These are phyloP conservation scores for Skeletonema marinoi DNA, from an alignment of 108 stramenopile genomes.

Conservation along the genomic window DNA sequence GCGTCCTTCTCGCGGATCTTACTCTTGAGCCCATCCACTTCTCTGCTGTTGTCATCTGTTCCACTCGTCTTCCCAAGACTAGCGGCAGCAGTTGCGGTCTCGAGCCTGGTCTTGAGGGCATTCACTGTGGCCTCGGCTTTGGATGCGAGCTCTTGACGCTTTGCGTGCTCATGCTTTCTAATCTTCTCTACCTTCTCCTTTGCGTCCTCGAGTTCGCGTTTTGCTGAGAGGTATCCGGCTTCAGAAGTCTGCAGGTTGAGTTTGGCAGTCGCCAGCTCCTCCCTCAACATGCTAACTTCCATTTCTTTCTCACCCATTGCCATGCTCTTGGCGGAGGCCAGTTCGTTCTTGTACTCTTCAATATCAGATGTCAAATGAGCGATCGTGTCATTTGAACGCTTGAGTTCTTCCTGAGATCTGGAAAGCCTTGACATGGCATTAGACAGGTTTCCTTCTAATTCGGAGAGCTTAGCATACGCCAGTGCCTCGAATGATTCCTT, in stretches of 20 bases:
- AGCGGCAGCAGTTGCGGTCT: background rate
- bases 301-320: slow-evolving; percentile 31
- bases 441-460: slow-evolving; percentile 25
- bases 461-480: slow-evolving; percentile 18
- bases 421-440: slow-evolving; percentile 26
- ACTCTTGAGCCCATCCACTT: slow-evolving; percentile 52
- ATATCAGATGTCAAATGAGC: slow-evolving; percentile 40
- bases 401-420: slow-evolving; percentile 33
- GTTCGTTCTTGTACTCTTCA: slow-evolving; percentile 33
- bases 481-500: slow-evolving; percentile 48
- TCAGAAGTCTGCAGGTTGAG: slow-evolving; percentile 27
- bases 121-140: slow-evolving; percentile 30
- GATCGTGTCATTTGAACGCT: slow-evolving; percentile 29
- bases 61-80: background rate
- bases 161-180: slow-evolving; percentile 32
- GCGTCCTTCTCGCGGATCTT: slow-evolving; percentile 61
- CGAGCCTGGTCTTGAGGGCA: slow-evolving; percentile 7
- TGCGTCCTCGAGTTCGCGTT: slow-evolving; percentile 28
- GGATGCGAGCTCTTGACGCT: slow-evolving; percentile 32
- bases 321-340: slow-evolving; percentile 29
- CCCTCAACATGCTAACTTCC: slow-evolving; percentile 32
- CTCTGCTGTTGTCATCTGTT: background rate
- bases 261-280: slow-evolving; percentile 35
- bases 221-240: slow-evolving; percentile 38
- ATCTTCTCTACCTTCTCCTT: slow-evolving; percentile 41